Base-by-base conservation (phyloP, 495 filamentous ascomycete genomes). In the Aspergillus ellipticus region DNA sequence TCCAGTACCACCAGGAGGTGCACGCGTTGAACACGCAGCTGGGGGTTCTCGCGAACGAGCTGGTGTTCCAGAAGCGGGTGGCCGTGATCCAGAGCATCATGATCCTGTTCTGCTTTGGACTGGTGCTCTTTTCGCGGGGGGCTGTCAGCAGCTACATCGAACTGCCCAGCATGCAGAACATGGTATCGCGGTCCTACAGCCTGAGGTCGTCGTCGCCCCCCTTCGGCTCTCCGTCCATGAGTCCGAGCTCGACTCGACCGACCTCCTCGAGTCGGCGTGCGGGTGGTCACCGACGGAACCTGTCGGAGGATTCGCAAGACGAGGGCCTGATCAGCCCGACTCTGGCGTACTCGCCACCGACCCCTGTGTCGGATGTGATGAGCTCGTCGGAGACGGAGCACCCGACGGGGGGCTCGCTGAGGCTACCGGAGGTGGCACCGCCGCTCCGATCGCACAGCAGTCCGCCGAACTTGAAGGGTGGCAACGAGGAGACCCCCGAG, bases 31-130 rank as follows among this genome's bases (percentile, higher is more conserved):
- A 81, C 58, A 67, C 82, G n/a, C 85, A 93, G 31, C 81, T 98
- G 42, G 87, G 84, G 55, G 79, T 97, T 21, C 79, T 98, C 1
- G 92, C 93, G 19, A 93, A 98, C 59, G 94, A 98, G 69, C 79
- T 98, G 19, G 86, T 96, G 43, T 96, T 94, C 69, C 94, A 97
- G 72, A 96, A 96, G 69, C 84, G 94, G 39, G 92, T 98, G 78
- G 86, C 88, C 20, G 90, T 96, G 58, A 78, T 96, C 39, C 93
- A 97, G 69, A 89, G 85, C 53, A 79, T 94, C 8, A 81, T 97
- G 16, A 82, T 98, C 1, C 82, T 98, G 2, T 82, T 92, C 59
- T 96, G 92, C 62, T 87, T 97, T 41, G 85, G 85, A 0, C 78
- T 98, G 8, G 89, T 94, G 45, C 85, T 98, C 49, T 96, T 98